These are phyloP conservation scores for Prinsepia uniflora DNA, from an alignment of 306 rosid species.

Conservation along the genomic window DNA sequence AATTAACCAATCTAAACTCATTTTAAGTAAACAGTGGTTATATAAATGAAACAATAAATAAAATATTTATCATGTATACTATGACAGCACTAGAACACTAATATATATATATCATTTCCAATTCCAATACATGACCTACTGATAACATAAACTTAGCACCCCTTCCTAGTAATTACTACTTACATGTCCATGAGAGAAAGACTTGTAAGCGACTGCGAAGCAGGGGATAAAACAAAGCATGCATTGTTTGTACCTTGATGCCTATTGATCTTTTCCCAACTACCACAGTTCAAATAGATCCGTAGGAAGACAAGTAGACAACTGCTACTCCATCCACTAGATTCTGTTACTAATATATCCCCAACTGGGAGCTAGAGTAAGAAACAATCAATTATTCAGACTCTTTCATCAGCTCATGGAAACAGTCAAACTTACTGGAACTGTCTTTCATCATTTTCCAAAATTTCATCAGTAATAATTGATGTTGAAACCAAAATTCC, in stretches of 20 bases:
- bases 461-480: too few species aligned
- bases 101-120: background rate
- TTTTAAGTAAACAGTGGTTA: background rate
- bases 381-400: too few species aligned
- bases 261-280: background rate
- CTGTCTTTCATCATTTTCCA: too few species aligned
- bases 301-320: background rate
- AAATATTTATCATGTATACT: background rate
- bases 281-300: background rate
- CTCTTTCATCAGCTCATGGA: too few species aligned
- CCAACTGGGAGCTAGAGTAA: background rate
- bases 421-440: background rate
- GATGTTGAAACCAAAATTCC: background rate
- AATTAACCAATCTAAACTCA: constrained; percentile 1
- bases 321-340: background rate
- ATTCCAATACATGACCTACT: background rate
- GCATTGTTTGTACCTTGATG: background rate
- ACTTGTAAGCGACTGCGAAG: background rate
- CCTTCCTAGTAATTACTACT: background rate
- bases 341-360: background rate
- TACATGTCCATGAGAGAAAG: background rate
- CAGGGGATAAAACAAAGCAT: background rate
- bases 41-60: background rate
- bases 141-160: too few species aligned
- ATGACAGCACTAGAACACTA: background rate